Base-by-base conservation (phyloP, 106 monocot genomes). In the Alisma plantagoaquatica region DNA sequence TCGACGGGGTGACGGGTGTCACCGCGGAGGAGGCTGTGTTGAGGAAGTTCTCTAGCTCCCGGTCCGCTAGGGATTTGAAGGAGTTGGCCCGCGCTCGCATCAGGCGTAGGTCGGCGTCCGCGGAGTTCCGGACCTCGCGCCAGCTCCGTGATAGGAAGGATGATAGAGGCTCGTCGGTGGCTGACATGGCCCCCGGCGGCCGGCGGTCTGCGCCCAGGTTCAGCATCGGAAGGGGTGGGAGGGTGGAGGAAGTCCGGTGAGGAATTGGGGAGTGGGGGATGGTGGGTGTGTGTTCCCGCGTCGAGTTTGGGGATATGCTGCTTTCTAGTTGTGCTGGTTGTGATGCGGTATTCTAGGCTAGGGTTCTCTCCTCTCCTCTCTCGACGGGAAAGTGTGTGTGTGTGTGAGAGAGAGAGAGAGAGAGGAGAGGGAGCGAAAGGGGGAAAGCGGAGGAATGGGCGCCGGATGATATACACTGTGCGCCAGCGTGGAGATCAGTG, bases 1-100 rank as follows among this genome's bases (percentile, higher is more conserved):
- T 51, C 19, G 69, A 35, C 46, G 73, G 53, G n/a, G 64, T 46
- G 38, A 31, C 52, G 4, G 62, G 28, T 16, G 63, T 15, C 14
- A 45, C 41, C 31, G 68, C 27, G 14, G 41, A 33, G 8, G 57
- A 31, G 28, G 44, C 41, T 7, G 51, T 27, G 46, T 72, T 61
- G 46, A 90, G 67, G 59, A 98, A 82, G 32, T 84, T 89, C 76
- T 89, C 96, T 8, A 98, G 81, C 75, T 91, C 98, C 2, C 90
- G 81, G 60, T 98, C 98, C 24, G 96, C 96, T 31, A 78, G 70
- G 29, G 56, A 46, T 68, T 66, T 78, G 75, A 89, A 71, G 25
- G 81, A 78, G 41, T 55, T 71, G 0, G 98, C 98, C 16, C 90
- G 57, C 15, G 76, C 78, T 2, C 82, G 75, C 60, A 99, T 99